phyloP scores from a whole-genome alignment of 257 asterid species.

The Solanum neorickii region DNA sequence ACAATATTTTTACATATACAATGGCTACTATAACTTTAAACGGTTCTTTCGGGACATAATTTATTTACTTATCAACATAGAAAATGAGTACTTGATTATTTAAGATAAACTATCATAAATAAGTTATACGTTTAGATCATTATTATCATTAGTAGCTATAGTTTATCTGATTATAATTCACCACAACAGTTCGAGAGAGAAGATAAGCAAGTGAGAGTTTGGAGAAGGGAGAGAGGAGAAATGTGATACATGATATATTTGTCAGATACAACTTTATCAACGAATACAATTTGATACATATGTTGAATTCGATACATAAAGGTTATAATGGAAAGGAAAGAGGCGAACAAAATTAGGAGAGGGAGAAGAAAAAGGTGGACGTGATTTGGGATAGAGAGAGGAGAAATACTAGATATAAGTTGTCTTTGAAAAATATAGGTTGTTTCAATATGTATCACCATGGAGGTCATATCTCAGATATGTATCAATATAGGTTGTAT shows the following conservation, averaged over 20 bases:
- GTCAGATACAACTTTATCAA: neutral
- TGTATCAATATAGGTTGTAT: neutral
- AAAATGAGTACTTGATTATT: neutral
- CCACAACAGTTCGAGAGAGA: no score
- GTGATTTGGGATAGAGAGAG: neutral
- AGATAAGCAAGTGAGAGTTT: no score
- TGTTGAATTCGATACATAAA: neutral
- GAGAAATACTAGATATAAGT: neutral
- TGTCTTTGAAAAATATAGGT: neutral
- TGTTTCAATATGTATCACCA: neutral
- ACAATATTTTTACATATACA: no score
- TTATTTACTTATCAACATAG: neutral
- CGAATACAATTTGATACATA: neutral
- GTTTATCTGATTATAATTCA: no score
- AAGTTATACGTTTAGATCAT: neutral
- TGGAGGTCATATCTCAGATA: neutral
- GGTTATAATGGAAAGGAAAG: neutral
- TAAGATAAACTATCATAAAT: neutral
- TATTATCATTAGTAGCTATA: no score
- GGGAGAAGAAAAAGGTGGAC: neutral
- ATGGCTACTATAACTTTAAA: neutral
- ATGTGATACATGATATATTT: neutral
- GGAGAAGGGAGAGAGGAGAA: neutral
- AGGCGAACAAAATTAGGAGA: neutral
- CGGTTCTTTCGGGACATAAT: neutral